Evolutionary conservation across 495 filamentous ascomycete species (phyloP), one percentile per base, ranked within the genome.

Genomic region (Staphylotrichum longicolle): DNA sequence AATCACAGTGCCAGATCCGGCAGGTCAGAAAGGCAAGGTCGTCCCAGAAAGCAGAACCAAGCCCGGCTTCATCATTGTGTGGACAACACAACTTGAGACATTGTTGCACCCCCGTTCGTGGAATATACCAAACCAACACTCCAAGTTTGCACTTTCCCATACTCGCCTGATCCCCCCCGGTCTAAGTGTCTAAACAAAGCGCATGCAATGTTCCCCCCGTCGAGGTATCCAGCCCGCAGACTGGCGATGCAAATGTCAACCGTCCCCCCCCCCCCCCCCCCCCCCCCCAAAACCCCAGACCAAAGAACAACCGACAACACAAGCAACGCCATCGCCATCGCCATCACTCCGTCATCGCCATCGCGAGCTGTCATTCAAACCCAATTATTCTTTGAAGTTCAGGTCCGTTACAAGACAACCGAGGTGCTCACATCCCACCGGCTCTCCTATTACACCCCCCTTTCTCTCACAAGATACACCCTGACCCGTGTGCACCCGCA

Each of bases 311-410:
- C 27, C 27, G 27, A 49, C 30, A 32, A 34, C 47, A 49, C 7
- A 49, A 48, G 30, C 47, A 34, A 33, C 47, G 47, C 47, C 47
- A 33, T 49, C 30, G 27, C 27, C 47, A 49, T 41, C 39, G 27
- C 47, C 47, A 49, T 41, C 39, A 7, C 47, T 20, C 20, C 20
- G 20, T 27, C 20, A 27, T 27, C 20, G 20, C 20, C 20, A 27
- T 27, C 20, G 20, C 20, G 20, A 27, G 20, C 15, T 11, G 27
- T 15, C 10, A 32, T 30, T 32, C 14, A 45, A n/a, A 4, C 10
- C 42, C 11, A 11, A 9, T 4, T 4, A 8, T 45, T 11, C 47
- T 34, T 14, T 34, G 5, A 30, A 33, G 47, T 49, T 49, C 30
- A 49, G 30, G 12, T 34, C 32, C 47, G 47, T 49, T 10, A 49